Evolutionary conservation across 1,284 basidiomycete genomes (phyloP).

Genomic region (Rhodotorula sp.): DNA sequence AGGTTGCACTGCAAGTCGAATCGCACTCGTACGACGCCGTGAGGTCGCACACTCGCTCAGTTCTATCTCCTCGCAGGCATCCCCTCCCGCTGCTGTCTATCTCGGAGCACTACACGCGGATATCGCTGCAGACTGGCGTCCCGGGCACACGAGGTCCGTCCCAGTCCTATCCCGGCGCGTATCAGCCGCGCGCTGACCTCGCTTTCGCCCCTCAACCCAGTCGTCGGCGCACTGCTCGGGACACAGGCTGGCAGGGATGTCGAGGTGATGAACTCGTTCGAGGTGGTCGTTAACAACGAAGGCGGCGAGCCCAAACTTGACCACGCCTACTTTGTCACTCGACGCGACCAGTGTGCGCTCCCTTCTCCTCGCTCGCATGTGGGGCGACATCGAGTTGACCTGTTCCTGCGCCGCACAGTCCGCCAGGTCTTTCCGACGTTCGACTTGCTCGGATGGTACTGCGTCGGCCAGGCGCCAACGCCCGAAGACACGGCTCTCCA

Average conservation of each 20-base stretch:
- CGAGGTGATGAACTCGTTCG: constrained; percentile 95
- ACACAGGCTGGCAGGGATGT: constrained; percentile 90
- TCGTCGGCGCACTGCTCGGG: constrained; percentile 89
- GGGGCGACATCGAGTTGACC: not conserved
- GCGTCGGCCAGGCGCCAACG: constrained; percentile 69
- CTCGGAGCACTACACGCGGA: constrained; percentile 87
- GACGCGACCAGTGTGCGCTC: constrained; percentile 81
- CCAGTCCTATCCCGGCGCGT: not conserved
- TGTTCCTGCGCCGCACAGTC: constrained; percentile 56
- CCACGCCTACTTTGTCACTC: constrained; percentile 72
- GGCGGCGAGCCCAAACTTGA: constrained; percentile 58
- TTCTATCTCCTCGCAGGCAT: constrained; percentile 53
- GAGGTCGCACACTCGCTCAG: not conserved
- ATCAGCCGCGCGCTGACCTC: not conserved
- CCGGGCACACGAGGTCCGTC: constrained; percentile 21
- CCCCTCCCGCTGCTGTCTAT: constrained; percentile 95
- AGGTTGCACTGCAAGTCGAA: constrained; percentile 23
- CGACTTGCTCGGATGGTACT: constrained; percentile 97
- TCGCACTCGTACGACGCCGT: too few relatives aligned
- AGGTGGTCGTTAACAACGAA: constrained; percentile 62
- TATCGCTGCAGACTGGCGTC: constrained; percentile 60
- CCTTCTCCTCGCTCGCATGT: constrained; percentile 4
- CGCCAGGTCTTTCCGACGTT: constrained; percentile 97
- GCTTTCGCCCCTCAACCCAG: constrained; percentile 57
- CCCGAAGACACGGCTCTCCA: constrained; percentile 74